A percentile compares a stretch with the other conserved stretches of the same genome.
Conservation (phyloP, 2,329 filamentous ascomycete genomes). For the Pseudocercospora cruenta region DNA sequence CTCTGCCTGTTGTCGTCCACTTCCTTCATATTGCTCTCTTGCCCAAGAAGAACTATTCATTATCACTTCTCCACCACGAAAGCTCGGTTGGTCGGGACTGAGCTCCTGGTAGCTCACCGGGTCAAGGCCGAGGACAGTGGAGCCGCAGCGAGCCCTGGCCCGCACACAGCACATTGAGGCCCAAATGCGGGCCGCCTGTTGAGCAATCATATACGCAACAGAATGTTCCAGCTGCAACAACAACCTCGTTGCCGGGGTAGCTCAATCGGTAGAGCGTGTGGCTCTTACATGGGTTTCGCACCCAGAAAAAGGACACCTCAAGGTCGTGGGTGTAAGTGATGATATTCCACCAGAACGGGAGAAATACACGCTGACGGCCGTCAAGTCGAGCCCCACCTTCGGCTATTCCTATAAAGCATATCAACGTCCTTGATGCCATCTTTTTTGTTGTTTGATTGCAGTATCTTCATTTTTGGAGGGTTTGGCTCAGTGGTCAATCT, state of each 20-base stretch:
- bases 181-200: background rate
- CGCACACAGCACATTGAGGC: background rate
- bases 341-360: too few relatives aligned
- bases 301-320: conserved; percentile 16
- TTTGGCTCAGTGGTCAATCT: background rate
- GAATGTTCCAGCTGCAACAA: background rate
- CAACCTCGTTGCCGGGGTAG: conserved; percentile 46
- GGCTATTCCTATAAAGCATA: conserved; percentile 29
- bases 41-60: background rate
- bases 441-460: background rate
- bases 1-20: background rate
- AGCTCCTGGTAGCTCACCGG: background rate
- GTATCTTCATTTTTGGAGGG: background rate
- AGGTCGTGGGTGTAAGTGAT: conserved; percentile 31
- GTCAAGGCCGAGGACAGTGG: background rate
- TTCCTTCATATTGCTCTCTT: background rate
- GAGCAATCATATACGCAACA: background rate
- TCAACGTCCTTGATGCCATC: background rate
- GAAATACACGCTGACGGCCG: too few relatives aligned
- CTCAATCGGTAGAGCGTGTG: conserved; percentile 59
- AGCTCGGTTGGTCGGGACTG: background rate
- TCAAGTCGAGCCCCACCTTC: conserved; percentile 33
- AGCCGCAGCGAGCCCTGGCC: background rate
- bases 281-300: conserved; percentile 46
- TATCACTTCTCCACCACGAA: background rate